Evolutionary conservation across 106 monocot genomes (phyloP).

Genomic region (Agapanthus africanus): DNA sequence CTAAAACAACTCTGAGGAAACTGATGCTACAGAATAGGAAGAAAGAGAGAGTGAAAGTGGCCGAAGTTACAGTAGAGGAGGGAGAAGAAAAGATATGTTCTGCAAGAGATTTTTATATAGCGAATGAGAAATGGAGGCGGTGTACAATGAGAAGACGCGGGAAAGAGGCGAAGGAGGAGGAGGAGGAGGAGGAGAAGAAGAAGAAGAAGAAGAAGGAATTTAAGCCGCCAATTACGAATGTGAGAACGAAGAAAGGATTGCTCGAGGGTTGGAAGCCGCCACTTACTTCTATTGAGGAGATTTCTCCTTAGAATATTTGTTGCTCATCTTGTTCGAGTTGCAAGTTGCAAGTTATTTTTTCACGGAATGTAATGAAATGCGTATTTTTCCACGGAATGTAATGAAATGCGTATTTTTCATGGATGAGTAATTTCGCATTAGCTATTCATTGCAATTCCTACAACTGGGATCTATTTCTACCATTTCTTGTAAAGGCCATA

Average conservation of each 20-base stretch:
- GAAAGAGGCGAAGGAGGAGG: neutral
- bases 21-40: neutral
- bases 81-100: neutral
- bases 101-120: conserved; percentile 18
- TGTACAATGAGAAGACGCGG: neutral
- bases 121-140: conserved; percentile 9
- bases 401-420: no score
- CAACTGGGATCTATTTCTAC: no score
- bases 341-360: no score
- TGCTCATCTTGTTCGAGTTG: no score
- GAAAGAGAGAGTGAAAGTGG: neutral
- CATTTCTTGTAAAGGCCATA: no score
- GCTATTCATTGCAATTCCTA: no score
- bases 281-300: conserved; percentile 14
- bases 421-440: no score
- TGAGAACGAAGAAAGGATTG: neutral
- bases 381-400: no score
- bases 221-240: conserved; percentile 6
- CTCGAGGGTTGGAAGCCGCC: conserved; percentile 18
- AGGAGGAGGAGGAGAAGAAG: neutral
- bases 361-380: no score
- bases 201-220: conserved; percentile 5
- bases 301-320: no score
- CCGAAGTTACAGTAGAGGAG: neutral
- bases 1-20: conserved; percentile 8